Evolutionary conservation across 2,329 filamentous ascomycete species (phyloP), one percentile per base, ranked within the genome.

Genomic region (Sporothrix curviconia): DNA sequence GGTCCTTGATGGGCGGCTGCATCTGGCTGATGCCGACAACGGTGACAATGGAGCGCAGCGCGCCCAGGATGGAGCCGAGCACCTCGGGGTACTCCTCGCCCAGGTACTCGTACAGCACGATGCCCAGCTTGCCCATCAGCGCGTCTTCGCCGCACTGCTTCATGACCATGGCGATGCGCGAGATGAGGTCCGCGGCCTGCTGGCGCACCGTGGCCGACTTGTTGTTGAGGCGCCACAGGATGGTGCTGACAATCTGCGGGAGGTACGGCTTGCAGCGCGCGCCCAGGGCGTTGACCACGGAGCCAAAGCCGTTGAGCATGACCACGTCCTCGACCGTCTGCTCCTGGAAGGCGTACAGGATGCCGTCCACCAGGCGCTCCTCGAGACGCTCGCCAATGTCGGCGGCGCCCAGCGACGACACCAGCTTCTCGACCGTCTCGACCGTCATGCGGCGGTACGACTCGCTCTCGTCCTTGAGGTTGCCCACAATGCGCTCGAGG

Each of bases 371-470:
- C 17, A 99, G 81, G 49, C 91, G 83, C 72, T 97, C 94, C 72
- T 99, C 94, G 36, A 99, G 75, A 40, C 92, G 84, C 72, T 96
- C 90, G 24, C 90, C 89, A 65, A 99, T 92, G 68, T 99, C 94
- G 36, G 94, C 92, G 7, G 92, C 92, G 57, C 94, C 94, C 55
- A 97, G 80, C 57, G 90, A 90, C 15, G 92, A 91, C 66, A 99
- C 88, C 49, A 97, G 85, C 75, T 97, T 99, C 75, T 99, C 94
- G 8, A 97, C 85, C 0, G 94, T 97, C 76, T 99, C 94, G 34
- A 99, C 88, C 0, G 94, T 96, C 94, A 99, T 99, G 78, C 97
- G 97, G 51, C 94, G 86, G 73, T 99, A 99, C 1, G 92, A 87
- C 70, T 99, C 94, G 70, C 89, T 96, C 72, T 99, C 94, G 68